Base-by-base conservation (phyloP, 23 red algal species). In the Gracilaria domingensis region DNA sequence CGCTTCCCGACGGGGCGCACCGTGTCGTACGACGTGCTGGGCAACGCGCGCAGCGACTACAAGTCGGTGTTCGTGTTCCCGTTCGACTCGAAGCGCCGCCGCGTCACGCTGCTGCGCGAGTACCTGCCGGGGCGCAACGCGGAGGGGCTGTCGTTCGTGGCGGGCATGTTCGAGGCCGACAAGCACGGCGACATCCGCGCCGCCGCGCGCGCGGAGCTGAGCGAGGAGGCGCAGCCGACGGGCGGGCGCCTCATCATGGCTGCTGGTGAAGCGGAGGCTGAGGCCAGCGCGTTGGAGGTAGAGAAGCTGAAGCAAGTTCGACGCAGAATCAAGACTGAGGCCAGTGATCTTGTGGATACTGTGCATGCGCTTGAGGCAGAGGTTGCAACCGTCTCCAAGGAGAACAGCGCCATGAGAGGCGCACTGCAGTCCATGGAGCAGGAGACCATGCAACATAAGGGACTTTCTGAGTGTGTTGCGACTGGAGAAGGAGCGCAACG, bases 21-120 rank as follows among this genome's bases (percentile, higher is more conserved):
- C 7, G 90, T 94, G 2, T 90, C 90, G 34, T 98, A 80, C 76
- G 95, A 98, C 57, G 86, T 98, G 50, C 30, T 91, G n/a, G 95
- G 95, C 4, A 66, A 75, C 28, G 72, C 25, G 51, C 53, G 25
- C 17, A 61, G 67, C 20, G 79, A 90, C 40, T 80, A 75, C 36
- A 58, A 66, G 42, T 91, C 84, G 21, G 95, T 98, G 16, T 85
- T 98, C 38, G 86, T 98, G 23, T 94, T 98, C 34, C 95, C 95
- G 24, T 93, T 94, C 64, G 14, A 93, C 78, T 60, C 75, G 3
- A 33, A 29, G 38, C 74, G 57, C 0, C 16, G 54, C 30, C 83
- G 24, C 21, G 85, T 48, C 64, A 86, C 85, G n/a, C 21, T 89
- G 30, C 82, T 98, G 47, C 91, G 95, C 40, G 95, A 98, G 86